Evolutionary conservation across 345 rosid genomes (phyloP).

Genomic region (Brassica juncea): DNA sequence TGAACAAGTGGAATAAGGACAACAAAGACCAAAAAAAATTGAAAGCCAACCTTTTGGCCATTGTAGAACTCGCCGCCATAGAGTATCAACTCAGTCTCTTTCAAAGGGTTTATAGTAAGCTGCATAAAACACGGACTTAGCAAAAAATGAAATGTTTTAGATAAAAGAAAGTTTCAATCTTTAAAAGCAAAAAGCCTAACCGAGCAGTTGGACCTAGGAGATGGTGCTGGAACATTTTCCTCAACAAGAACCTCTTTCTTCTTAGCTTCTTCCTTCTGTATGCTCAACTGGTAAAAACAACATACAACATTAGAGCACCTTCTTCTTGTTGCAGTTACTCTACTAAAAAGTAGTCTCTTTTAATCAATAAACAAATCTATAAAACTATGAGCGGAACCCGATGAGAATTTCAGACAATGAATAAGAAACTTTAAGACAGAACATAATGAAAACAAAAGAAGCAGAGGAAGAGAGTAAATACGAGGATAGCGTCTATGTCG

Average conservation of each 20-base stretch:
- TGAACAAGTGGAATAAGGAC: not conserved
- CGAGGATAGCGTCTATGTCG: constrained; percentile 94
- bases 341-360: not conserved
- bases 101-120: constrained; percentile 77
- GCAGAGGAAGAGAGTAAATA: constrained; percentile 32
- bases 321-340: not conserved
- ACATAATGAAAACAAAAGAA: not conserved
- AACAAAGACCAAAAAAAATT: not conserved
- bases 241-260: constrained; percentile 91
- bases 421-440: constrained; percentile 7
- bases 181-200: constrained; percentile 42
- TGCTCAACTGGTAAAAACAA: constrained; percentile 54
- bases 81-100: constrained; percentile 83
- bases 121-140: constrained; percentile 29
- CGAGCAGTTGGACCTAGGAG: constrained; percentile 88
- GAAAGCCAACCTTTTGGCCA: constrained; percentile 72
- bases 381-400: not conserved
- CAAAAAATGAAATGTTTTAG: not conserved
- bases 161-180: not conserved
- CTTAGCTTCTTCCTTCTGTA: constrained; percentile 91
- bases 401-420: not conserved
- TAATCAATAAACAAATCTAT: not conserved
- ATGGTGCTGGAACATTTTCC: constrained; percentile 86
- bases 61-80: constrained; percentile 95
- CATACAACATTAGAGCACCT: not conserved